Percentiles rank a stretch among this genome's conserved stretches.
Evolutionary conservation across 139 green algal species (phyloP).

Genomic region (Chlorella vulgaris): DNA sequence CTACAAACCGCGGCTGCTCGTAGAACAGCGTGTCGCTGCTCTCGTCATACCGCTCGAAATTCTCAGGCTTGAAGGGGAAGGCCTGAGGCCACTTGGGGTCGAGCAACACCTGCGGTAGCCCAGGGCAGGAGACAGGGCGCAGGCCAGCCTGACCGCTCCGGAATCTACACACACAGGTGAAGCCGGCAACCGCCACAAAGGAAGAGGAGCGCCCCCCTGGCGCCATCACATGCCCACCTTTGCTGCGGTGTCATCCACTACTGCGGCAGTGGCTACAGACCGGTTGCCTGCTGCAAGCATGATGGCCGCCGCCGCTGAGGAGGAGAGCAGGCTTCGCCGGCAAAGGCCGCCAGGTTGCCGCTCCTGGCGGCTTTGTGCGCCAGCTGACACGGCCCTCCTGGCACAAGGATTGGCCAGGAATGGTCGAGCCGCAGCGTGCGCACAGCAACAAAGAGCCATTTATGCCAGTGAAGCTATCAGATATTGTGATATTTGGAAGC

Average conservation of each 20-base stretch:
- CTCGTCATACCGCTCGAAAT: constrained; percentile 65
- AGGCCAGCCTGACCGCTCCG: no score
- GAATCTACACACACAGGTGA: not conserved
- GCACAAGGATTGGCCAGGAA: no score
- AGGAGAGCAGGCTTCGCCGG: constrained; percentile 2
- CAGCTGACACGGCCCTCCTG: not conserved
- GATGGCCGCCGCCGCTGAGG: not conserved
- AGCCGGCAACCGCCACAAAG: not conserved
- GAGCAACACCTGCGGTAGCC: constrained; percentile 67
- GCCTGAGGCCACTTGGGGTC: constrained; percentile 75
- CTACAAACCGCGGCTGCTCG: constrained; percentile 85
- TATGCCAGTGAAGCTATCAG: no score
- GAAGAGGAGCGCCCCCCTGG: not conserved
- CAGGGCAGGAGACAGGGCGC: no score
- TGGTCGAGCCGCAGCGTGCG: not conserved
- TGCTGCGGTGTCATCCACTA: not conserved
- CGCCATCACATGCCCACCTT: no score
- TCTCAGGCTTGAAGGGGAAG: constrained; percentile 71
- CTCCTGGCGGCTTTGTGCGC: not conserved
- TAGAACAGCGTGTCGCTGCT: constrained; percentile 72
- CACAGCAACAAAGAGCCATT: no score
- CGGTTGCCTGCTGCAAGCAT: not conserved
- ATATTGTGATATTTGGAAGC: no score
- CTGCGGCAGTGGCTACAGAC: constrained; percentile 10
- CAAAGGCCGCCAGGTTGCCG: no score